A percentile compares a stretch with the other conserved stretches of the same genome.
Conservation (phyloP, 2,329 filamentous ascomycete genomes). For the Cytospora schulzeri region DNA sequence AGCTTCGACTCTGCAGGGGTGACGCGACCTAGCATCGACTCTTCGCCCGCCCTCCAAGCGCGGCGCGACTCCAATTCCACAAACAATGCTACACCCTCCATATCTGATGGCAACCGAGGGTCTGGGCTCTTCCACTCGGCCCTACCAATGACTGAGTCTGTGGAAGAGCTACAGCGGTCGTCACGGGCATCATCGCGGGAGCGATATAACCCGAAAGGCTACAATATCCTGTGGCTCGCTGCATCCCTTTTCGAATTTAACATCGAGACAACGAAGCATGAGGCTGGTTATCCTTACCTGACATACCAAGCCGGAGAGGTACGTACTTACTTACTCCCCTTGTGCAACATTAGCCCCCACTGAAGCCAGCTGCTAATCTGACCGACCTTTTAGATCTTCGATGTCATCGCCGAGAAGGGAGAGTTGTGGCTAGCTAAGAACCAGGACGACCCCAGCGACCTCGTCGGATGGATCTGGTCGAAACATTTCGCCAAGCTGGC, state of each 20-base stretch:
- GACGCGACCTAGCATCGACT: constrained; percentile 56
- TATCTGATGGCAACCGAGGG: constrained; percentile 56
- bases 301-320: constrained; percentile 94
- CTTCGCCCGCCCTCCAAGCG: constrained; percentile 29
- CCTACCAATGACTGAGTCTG: constrained; percentile 74
- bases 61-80: constrained; percentile 58
- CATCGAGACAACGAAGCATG: constrained; percentile 86
- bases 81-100: constrained; percentile 51
- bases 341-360: background rate
- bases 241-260: constrained; percentile 97
- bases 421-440: constrained; percentile 98
- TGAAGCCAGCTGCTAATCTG: constrained; percentile 16
- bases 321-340: constrained; percentile 38
- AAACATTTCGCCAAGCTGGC: constrained; percentile 85
- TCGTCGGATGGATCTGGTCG: constrained; percentile 98
- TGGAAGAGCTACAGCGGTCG: constrained; percentile 54
- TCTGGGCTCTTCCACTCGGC: constrained; percentile 86
- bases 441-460: constrained; percentile 80
- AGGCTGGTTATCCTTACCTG: constrained; percentile 93
- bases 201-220: constrained; percentile 55
- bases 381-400: constrained; percentile 66
- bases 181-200: constrained; percentile 65
- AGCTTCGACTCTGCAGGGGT: constrained; percentile 58
- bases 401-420: constrained; percentile 93
- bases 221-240: constrained; percentile 83